phyloP scores from a whole-genome alignment of 352 stramenopile species.

The Pythium dissimile region DNA sequence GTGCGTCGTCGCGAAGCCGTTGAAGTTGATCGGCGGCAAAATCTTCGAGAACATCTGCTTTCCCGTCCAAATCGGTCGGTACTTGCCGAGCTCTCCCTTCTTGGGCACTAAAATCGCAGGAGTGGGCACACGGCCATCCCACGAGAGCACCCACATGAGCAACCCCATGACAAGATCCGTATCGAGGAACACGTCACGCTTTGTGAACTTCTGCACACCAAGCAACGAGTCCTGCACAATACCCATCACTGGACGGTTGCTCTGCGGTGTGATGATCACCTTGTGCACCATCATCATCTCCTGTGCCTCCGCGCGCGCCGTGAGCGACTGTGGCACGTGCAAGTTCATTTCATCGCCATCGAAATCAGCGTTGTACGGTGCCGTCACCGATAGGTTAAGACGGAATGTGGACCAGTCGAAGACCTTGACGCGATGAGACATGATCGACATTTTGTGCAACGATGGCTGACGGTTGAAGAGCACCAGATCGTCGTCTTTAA shows the following conservation, averaged over 20 bases:
- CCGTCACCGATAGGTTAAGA: slow-evolving; percentile 97
- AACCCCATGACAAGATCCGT: slow-evolving; percentile 98
- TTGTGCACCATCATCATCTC: slow-evolving; percentile 99
- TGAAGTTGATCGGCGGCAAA: slow-evolving; percentile 97
- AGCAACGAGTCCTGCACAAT: slow-evolving; percentile 98
- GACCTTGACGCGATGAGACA: slow-evolving; percentile 98
- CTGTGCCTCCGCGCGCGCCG: slow-evolving; percentile 95
- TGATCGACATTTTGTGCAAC: slow-evolving; percentile 99
- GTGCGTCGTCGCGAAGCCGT: slow-evolving; percentile 93
- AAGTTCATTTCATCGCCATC: slow-evolving; percentile 99
- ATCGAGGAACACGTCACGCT: slow-evolving; percentile 97
- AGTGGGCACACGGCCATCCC: slow-evolving; percentile 96
- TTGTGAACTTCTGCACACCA: slow-evolving; percentile 97
- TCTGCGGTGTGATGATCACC: slow-evolving; percentile 98
- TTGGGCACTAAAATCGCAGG: slow-evolving; percentile 97
- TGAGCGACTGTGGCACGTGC: slow-evolving; percentile 96
- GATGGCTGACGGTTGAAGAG: slow-evolving; percentile 99
- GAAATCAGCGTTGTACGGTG: slow-evolving; percentile 99
- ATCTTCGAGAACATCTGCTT: slow-evolving; percentile 99
- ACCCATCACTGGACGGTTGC: slow-evolving; percentile 99
- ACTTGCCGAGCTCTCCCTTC: slow-evolving; percentile 82
- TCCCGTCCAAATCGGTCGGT: slow-evolving; percentile 94
- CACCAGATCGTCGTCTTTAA: slow-evolving; percentile 98
- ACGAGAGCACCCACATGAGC: slow-evolving; percentile 97
- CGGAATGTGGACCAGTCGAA: slow-evolving; percentile 99